These are phyloP conservation scores for Corymbia citriodora DNA, from an alignment of 441 rosid genomes.

Conservation along the genomic window DNA sequence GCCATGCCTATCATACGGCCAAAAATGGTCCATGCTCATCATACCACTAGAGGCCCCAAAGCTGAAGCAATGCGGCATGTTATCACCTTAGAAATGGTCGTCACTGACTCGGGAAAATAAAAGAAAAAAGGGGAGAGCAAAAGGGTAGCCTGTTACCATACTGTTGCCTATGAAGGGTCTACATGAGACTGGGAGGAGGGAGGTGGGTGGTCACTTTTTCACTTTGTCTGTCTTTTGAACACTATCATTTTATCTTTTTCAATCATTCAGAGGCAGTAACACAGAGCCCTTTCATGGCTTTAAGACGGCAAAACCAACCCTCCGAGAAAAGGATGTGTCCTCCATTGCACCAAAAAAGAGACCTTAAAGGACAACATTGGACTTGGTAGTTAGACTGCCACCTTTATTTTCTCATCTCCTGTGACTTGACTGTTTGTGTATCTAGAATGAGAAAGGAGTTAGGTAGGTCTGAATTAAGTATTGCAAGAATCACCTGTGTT, in stretches of 20 bases:
- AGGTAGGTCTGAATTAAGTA: conserved; percentile 4
- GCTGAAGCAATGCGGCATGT: not conserved
- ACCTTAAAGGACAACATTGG: conserved; percentile 23
- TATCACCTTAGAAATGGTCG: not conserved
- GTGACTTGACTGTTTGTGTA: conserved; percentile 24
- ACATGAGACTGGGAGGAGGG: not conserved
- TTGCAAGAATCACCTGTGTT: not conserved
- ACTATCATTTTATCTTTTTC: not conserved
- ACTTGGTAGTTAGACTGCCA: conserved; percentile 16
- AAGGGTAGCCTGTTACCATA: not conserved
- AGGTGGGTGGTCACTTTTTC: not conserved
- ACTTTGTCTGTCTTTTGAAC: not conserved
- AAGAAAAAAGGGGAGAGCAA: not conserved
- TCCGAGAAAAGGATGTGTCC: conserved; percentile 9
- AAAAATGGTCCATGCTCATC: not conserved
- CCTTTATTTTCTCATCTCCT: conserved; percentile 20
- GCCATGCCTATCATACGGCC: not conserved
- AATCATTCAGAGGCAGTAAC: conserved; percentile 5
- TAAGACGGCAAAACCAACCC: conserved; percentile 23
- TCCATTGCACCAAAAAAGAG: not conserved
- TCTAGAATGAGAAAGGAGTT: conserved; percentile 2
- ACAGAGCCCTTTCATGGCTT: conserved; percentile 12
- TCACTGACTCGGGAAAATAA: not conserved
- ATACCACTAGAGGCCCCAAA: not conserved
- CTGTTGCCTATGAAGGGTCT: not conserved